phyloP scores from a whole-genome alignment of 345 rosid genomes.

The Excoecaria agallocha region DNA sequence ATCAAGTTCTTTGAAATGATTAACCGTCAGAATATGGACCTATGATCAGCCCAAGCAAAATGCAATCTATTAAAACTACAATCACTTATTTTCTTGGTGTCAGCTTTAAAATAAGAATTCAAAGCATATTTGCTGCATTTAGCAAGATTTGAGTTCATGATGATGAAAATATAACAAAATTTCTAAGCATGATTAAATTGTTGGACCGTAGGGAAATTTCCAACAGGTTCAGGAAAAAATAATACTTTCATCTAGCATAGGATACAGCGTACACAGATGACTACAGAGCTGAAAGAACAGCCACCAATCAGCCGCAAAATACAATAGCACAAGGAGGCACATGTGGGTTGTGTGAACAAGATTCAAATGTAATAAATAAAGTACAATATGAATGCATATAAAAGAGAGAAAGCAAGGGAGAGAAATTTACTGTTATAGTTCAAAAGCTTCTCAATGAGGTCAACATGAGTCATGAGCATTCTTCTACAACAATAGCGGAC shows the following conservation, averaged over 20 bases:
- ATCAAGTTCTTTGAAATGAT: neutral
- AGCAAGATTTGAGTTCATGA: neutral
- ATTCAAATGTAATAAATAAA: neutral
- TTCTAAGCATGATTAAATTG: neutral
- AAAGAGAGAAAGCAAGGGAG: neutral
- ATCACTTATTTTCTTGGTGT: neutral
- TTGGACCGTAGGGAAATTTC: neutral
- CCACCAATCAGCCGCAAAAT: neutral
- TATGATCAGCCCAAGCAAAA: neutral
- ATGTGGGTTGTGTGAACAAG: neutral
- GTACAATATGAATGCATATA: neutral
- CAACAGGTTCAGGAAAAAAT: neutral
- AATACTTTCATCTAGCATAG: neutral
- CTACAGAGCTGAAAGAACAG: neutral
- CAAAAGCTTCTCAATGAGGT: conserved; percentile 97
- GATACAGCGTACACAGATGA: neutral
- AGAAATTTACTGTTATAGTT: conserved; percentile 78
- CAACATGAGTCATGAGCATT: conserved; percentile 99
- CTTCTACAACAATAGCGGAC: conserved; percentile 94
- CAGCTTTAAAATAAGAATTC: neutral
- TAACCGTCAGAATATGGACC: neutral
- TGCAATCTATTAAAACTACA: neutral
- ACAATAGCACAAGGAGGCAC: neutral
- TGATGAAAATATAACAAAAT: no score
- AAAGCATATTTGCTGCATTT: neutral